phyloP scores from a whole-genome alignment of 2,329 filamentous ascomycete species.

The Diaporthe aspalathi region DNA sequence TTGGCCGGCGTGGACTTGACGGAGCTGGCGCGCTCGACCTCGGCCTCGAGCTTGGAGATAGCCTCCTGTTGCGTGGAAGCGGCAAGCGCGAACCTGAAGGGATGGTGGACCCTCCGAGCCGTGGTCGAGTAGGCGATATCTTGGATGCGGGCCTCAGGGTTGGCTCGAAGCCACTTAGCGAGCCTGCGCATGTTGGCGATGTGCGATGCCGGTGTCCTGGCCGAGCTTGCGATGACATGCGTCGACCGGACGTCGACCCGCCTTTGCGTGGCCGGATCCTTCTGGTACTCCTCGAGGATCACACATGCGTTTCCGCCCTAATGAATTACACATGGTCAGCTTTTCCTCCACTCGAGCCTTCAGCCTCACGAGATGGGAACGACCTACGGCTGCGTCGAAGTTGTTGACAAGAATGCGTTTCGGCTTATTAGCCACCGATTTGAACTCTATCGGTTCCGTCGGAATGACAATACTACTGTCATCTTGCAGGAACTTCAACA shows the following conservation, averaged over 20 bases:
- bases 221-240: slow-evolving; percentile 65
- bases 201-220: slow-evolving; percentile 60
- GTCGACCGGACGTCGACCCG: slow-evolving; percentile 58
- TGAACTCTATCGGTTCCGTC: slow-evolving; percentile 56
- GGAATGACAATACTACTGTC: slow-evolving; percentile 61
- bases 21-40: slow-evolving; percentile 51
- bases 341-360: not conserved
- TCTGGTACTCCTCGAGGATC: slow-evolving; percentile 67
- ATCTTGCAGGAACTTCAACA: slow-evolving; percentile 55
- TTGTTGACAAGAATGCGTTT: slow-evolving; percentile 66
- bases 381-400: slow-evolving; percentile 65
- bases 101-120: slow-evolving; percentile 68
- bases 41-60: slow-evolving; percentile 44
- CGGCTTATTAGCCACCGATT: slow-evolving; percentile 54
- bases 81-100: slow-evolving; percentile 58
- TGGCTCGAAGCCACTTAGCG: slow-evolving; percentile 49
- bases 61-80: slow-evolving; percentile 53
- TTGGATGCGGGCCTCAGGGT: slow-evolving; percentile 61
- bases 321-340: not conserved
- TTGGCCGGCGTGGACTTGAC: slow-evolving; percentile 51
- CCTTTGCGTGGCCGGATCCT: slow-evolving; percentile 41
- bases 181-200: slow-evolving; percentile 64
- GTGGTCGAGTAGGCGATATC: slow-evolving; percentile 72
- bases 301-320: slow-evolving; percentile 72
- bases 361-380: not conserved